Conservation (phyloP, 768 basidiomycete species). For the Hortiboletus campestris region DNA sequence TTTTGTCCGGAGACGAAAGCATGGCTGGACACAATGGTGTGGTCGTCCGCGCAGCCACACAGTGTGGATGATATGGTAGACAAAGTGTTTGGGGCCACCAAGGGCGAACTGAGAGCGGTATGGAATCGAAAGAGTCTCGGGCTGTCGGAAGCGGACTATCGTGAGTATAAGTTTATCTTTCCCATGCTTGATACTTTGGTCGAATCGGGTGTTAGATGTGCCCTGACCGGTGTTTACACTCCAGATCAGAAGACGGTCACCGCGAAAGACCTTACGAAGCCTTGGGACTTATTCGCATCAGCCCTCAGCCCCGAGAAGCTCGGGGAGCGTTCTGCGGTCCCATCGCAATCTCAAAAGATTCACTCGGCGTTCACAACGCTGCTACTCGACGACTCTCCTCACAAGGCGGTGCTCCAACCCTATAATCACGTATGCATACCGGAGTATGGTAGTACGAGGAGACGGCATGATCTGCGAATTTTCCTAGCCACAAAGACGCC, state of each 20-base stretch:
- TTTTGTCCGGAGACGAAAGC: conserved; percentile 55
- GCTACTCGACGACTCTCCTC: conserved; percentile 51
- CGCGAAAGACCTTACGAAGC: conserved; percentile 70
- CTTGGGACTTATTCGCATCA: conserved; percentile 52
- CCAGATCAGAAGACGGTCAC: conserved; percentile 39
- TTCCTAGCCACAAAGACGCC: conserved; percentile 22
- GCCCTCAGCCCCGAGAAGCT: not conserved
- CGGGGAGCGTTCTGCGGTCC: not conserved
- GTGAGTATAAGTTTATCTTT: conserved; percentile 48
- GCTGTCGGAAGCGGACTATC: conserved; percentile 55
- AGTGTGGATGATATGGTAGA: conserved; percentile 76
- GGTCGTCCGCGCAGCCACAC: conserved; percentile 84
- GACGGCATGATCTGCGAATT: conserved; percentile 37
- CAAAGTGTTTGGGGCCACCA: conserved; percentile 48
- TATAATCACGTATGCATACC: conserved; percentile 78
- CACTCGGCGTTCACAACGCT: conserved; percentile 50
- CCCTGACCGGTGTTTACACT: not conserved
- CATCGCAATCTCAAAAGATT: conserved; percentile 1
- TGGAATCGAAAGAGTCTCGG: conserved; percentile 84
- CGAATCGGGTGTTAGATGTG: not conserved
- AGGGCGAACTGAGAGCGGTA: conserved; percentile 51
- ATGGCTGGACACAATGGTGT: conserved; percentile 86
- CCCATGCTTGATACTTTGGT: not conserved
- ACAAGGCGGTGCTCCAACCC: conserved; percentile 66
- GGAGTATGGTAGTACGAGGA: conserved; percentile 56